A percentile compares a stretch with the other conserved stretches of the same genome.
Conservation (phyloP, 352 stramenopile genomes). For the Pythium aristosporum region DNA sequence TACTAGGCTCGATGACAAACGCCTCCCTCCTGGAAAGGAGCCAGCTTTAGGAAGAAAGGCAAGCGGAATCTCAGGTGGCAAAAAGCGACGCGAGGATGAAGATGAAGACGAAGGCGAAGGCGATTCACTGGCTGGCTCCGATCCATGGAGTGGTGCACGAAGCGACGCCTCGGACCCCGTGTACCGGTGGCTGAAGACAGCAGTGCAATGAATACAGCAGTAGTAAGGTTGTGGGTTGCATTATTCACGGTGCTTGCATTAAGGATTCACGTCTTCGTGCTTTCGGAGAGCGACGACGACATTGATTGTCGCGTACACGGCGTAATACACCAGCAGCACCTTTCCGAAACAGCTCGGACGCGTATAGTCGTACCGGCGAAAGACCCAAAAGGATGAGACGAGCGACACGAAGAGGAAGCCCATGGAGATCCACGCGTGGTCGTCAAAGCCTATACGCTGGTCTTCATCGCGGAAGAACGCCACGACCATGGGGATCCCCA, state of each 20-base stretch:
- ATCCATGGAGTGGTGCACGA: conserved; percentile 30
- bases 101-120: conserved; percentile 6
- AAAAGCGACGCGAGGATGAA: neutral
- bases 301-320: conserved; percentile 72
- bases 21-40: neutral
- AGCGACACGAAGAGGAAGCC: conserved; percentile 66
- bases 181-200: conserved; percentile 60
- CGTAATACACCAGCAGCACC: conserved; percentile 66
- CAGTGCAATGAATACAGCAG: conserved; percentile 27
- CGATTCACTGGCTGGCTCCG: conserved; percentile 10
- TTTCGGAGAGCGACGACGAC: conserved; percentile 41
- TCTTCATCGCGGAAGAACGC: conserved; percentile 47
- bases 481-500: conserved; percentile 71
- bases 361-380: conserved; percentile 47
- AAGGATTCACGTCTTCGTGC: conserved; percentile 14
- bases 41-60: neutral
- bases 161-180: conserved; percentile 51
- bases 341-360: conserved; percentile 76
- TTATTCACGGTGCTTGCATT: neutral
- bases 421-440: conserved; percentile 74
- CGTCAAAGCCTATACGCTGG: conserved; percentile 52
- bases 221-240: neutral
- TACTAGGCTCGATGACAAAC: conserved; percentile 1
- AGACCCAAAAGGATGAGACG: conserved; percentile 48
- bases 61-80: neutral